Conservation (phyloP, 495 filamentous ascomycete species). For the Immersiella caudata region DNA sequence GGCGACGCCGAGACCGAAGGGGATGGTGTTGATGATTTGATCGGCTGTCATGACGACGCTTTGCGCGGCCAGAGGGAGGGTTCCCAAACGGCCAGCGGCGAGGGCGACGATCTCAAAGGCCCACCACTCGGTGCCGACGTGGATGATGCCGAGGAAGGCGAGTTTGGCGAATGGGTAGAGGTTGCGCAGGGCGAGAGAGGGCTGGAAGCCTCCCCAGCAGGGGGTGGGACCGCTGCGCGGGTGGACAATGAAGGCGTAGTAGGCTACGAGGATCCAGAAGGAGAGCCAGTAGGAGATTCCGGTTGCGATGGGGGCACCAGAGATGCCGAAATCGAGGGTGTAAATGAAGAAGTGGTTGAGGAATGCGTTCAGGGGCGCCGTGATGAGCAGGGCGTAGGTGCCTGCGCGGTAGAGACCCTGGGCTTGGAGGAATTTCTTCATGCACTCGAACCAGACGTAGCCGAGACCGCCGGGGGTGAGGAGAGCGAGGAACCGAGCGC, state of each 20-base stretch:
- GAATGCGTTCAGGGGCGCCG: conserved; percentile 73
- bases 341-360: conserved; percentile 84
- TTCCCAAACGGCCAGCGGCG: conserved; percentile 80
- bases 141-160: conserved; percentile 75
- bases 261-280: conserved; percentile 70
- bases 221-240: conserved; percentile 55
- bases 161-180: conserved; percentile 75
- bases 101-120: conserved; percentile 95
- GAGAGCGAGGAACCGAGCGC: conserved; percentile 72
- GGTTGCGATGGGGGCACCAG: conserved; percentile 84
- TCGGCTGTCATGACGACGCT: conserved; percentile 94
- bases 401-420: conserved; percentile 93
- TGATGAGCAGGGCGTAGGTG: conserved; percentile 82
- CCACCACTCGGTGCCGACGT: conserved; percentile 95
- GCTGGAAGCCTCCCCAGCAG: conserved; percentile 82
- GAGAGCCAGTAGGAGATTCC: conserved; percentile 87
- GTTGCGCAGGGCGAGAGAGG: conserved; percentile 61
- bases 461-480: conserved; percentile 85
- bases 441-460: conserved; percentile 90
- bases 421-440: conserved; percentile 92
- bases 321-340: conserved; percentile 65
- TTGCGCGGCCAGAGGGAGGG: conserved; percentile 81
- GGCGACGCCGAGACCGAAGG: conserved; percentile 87
- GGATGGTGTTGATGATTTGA: conserved; percentile 89
- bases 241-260: conserved; percentile 70